phyloP scores from a whole-genome alignment of 2,329 filamentous ascomycete genomes.

The Xylariaceae sp. region DNA sequence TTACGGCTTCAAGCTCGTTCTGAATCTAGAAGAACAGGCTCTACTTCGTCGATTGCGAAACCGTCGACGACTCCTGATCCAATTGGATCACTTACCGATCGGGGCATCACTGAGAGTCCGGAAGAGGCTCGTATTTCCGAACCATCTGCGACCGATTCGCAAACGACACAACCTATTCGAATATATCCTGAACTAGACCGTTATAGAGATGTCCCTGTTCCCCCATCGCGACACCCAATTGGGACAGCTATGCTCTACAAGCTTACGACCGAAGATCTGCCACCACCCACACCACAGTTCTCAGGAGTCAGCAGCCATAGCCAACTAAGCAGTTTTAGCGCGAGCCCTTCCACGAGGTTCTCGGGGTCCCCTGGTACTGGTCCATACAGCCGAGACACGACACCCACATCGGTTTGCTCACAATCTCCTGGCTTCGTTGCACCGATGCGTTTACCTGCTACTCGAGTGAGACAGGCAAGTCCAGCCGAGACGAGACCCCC shows the following conservation, averaged over 20 bases:
- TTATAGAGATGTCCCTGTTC: constrained; percentile 46
- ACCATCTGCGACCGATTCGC: constrained; percentile 37
- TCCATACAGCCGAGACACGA: constrained; percentile 70
- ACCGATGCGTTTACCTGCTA: constrained; percentile 41
- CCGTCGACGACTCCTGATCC: constrained; percentile 36
- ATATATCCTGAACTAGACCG: constrained; percentile 59
- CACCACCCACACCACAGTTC: constrained; percentile 62
- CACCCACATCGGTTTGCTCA: constrained; percentile 71
- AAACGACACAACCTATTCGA: constrained; percentile 38
- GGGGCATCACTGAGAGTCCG: constrained; percentile 40
- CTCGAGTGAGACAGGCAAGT: constrained; percentile 50
- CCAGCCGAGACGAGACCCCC: constrained; percentile 54
- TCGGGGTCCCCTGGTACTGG: constrained; percentile 66
- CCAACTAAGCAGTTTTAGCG: constrained; percentile 55
- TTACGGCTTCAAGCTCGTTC: constrained; percentile 33
- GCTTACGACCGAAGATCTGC: constrained; percentile 58
- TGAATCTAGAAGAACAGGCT: constrained; percentile 37
- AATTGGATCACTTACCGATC: constrained; percentile 37
- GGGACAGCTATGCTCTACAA: constrained; percentile 48
- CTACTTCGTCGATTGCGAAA: constrained; percentile 40
- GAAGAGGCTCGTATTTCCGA: constrained; percentile 41
- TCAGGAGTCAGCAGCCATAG: constrained; percentile 50
- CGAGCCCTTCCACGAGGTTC: constrained; percentile 69
- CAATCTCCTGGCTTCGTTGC: constrained; percentile 61
- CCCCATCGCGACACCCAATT: constrained; percentile 32